Conservation (phyloP, 768 basidiomycete species). For the Leccinum variicolor region DNA sequence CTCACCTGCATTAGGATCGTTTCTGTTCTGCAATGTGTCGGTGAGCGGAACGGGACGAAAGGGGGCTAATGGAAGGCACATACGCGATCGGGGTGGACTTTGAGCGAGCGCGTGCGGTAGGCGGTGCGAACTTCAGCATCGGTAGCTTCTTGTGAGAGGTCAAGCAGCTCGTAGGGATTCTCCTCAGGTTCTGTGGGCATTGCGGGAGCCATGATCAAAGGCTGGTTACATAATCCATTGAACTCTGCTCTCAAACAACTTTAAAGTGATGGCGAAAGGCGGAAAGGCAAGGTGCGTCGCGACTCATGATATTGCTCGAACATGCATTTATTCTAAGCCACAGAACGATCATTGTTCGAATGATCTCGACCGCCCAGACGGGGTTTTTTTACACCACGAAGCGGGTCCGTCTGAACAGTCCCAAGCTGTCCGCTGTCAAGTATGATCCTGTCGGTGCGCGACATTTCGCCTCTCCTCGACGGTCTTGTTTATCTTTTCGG, state of each 20-base stretch:
- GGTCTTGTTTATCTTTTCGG: background rate
- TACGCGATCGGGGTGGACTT: conserved; percentile 86
- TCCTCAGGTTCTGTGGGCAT: conserved; percentile 48
- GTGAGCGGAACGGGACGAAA: conserved; percentile 12
- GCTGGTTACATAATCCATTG: conserved; percentile 6
- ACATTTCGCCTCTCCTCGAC: background rate
- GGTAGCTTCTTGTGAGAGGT: conserved; percentile 57
- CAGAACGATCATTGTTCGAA: conserved; percentile 82
- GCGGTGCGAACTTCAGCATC: conserved; percentile 79
- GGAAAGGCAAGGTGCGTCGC: conserved; percentile 52
- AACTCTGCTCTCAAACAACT: background rate
- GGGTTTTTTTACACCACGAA: conserved; percentile 89
- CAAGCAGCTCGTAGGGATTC: conserved; percentile 73
- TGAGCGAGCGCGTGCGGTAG: conserved; percentile 74
- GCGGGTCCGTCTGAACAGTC: conserved; percentile 60
- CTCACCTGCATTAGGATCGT: conserved; percentile 75
- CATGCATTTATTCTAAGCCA: background rate
- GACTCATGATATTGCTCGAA: background rate
- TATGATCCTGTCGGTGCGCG: conserved; percentile 83
- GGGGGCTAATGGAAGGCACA: conserved; percentile 26
- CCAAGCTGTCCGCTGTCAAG: conserved; percentile 87
- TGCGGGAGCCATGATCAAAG: conserved; percentile 21
- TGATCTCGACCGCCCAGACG: conserved; percentile 89
- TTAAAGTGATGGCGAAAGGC: conserved; percentile 51
- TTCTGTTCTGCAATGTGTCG: conserved; percentile 53